phyloP scores from a whole-genome alignment of 2,329 filamentous ascomycete species.

The Fusarium metavorans region DNA sequence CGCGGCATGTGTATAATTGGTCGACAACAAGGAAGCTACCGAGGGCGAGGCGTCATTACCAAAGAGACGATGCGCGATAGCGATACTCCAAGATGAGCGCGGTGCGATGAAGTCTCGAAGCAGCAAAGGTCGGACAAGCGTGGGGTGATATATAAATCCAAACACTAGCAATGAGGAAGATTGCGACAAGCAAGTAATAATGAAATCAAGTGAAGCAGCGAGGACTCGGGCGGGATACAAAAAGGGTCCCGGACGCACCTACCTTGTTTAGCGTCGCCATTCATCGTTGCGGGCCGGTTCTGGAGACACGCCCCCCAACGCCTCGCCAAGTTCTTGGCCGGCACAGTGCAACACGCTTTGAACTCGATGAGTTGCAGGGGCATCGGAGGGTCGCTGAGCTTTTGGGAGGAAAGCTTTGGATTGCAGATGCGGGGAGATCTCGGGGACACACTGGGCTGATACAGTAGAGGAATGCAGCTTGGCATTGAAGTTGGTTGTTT shows the following conservation, averaged over 20 bases:
- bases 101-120: neutral
- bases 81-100: slow-evolving; percentile 2
- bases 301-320: slow-evolving; percentile 25
- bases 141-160: slow-evolving; percentile 15
- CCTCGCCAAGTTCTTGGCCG: neutral
- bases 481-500: neutral
- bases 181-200: slow-evolving; percentile 27
- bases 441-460: neutral
- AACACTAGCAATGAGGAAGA: slow-evolving; percentile 12
- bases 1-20: slow-evolving; percentile 2
- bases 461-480: neutral
- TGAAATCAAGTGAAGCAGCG: neutral
- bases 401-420: neutral
- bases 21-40: neutral
- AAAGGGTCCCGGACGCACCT: slow-evolving; percentile 38
- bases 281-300: slow-evolving; percentile 19
- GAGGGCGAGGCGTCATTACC: slow-evolving; percentile 2
- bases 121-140: neutral
- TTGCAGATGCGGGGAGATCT: slow-evolving; percentile 3
- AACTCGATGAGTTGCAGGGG: neutral
- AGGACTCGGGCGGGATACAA: slow-evolving; percentile 40
- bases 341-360: slow-evolving; percentile 9
- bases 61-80: neutral
- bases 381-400: neutral
- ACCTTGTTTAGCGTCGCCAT: slow-evolving; percentile 26